Evolutionary conservation across 768 basidiomycete genomes (phyloP).

Genomic region (Zangia roseola): DNA sequence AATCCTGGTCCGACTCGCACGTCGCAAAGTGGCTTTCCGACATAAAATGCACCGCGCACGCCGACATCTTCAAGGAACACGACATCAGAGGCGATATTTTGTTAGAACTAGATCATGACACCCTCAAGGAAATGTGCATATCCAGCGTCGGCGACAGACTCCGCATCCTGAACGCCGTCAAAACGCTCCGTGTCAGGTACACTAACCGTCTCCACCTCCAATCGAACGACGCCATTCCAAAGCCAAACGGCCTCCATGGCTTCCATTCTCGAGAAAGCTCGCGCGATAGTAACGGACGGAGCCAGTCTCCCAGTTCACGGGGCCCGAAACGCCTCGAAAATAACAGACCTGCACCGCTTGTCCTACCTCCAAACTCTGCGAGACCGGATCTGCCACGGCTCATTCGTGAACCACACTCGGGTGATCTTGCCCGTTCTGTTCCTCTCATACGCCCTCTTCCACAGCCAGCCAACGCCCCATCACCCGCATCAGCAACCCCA

Average conservation of each 20-base stretch:
- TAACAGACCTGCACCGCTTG: constrained; percentile 78
- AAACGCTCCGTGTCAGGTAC: constrained; percentile 65
- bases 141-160: constrained; percentile 89
- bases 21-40: constrained; percentile 78
- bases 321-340: constrained; percentile 53
- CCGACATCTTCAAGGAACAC: constrained; percentile 70
- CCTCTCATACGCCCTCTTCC: constrained; percentile 30
- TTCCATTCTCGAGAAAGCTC: constrained; percentile 26
- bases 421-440: constrained; percentile 49
- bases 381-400: constrained; percentile 71
- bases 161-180: constrained; percentile 83
- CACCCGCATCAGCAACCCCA: constrained; percentile 27
- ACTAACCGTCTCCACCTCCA: constrained; percentile 20
- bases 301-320: constrained; percentile 29
- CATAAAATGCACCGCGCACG: constrained; percentile 70
- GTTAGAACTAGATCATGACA: constrained; percentile 84
- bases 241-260: constrained; percentile 1
- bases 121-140: constrained; percentile 89
- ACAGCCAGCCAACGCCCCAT: constrained; percentile 20
- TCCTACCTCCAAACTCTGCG: constrained; percentile 54
- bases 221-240: constrained; percentile 3
- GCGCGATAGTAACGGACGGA: constrained; percentile 17
- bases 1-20: constrained; percentile 69
- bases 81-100: constrained; percentile 93
- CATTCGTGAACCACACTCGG: constrained; percentile 55